Conservation (phyloP, 2,329 filamentous ascomycete genomes). For the Zalaria obscura region DNA sequence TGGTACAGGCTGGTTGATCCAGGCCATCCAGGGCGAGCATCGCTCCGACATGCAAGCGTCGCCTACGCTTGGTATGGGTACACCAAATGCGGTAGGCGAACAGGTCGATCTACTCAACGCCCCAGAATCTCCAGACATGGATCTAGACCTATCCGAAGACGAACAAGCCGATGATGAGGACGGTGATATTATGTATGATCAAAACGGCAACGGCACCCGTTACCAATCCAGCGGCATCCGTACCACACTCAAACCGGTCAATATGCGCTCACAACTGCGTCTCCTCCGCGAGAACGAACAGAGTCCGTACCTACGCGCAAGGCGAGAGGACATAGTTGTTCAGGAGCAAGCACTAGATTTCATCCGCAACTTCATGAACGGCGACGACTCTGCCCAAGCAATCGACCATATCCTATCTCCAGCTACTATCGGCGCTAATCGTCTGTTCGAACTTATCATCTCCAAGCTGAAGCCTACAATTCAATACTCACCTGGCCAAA, state of each 20-base stretch:
- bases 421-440: slow-evolving; percentile 56
- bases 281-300: slow-evolving; percentile 34
- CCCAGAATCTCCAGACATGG: slow-evolving; percentile 25
- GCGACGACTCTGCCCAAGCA: slow-evolving; percentile 49
- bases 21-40: slow-evolving; percentile 52
- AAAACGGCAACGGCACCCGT: slow-evolving; percentile 18
- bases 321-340: slow-evolving; percentile 67
- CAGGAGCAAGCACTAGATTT: slow-evolving; percentile 87
- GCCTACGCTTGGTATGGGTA: slow-evolving; percentile 34
- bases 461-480: slow-evolving; percentile 57
- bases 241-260: slow-evolving; percentile 15
- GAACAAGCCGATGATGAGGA: slow-evolving; percentile 23
- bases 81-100: slow-evolving; percentile 45
- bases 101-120: slow-evolving; percentile 47
- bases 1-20: slow-evolving; percentile 65
- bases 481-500: slow-evolving; percentile 34
- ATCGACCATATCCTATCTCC: slow-evolving; percentile 76
- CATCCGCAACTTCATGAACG: slow-evolving; percentile 75
- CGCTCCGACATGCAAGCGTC: slow-evolving; percentile 22
- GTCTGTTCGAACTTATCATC: slow-evolving; percentile 67
- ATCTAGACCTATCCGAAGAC: slow-evolving; percentile 17
- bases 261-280: slow-evolving; percentile 4
- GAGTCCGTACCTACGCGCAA: slow-evolving; percentile 51
- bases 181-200: slow-evolving; percentile 31
- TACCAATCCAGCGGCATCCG: slow-evolving; percentile 20